Base-by-base conservation (phyloP, 495 filamentous ascomycete genomes). In the Rostrohypoxylon terebratum region DNA sequence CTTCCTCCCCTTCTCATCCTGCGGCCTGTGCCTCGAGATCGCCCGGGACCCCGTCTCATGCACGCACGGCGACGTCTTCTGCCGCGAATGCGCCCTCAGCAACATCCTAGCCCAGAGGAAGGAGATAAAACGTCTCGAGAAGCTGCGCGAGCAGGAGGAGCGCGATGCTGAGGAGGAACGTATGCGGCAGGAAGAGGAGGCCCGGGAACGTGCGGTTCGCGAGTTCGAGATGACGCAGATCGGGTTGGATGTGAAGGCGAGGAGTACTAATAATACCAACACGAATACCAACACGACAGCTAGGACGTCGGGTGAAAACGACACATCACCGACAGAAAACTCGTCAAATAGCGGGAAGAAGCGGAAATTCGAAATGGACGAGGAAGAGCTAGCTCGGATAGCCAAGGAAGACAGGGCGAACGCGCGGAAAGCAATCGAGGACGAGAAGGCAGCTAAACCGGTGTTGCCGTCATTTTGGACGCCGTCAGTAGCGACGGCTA, bases 381-480 rank as follows among this genome's bases (percentile, higher is more conserved):
- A 91, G 69, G 90, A 92, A 53, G 93, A 96, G 77, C 83, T 97
- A 59, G 83, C 87, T 54, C 83, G 90, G 8, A 90, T 94, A 69
- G 91, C 89, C 9, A 78, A 81, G 25, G 89, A 92, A 60, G 93
- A 96, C 77, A 81, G 87, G 74, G 86, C 87, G 54, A 89, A 91
- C 76, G 88, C 91, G 16, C 88, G 88, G 73, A 85, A 84, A 63
- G 87, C 87, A 38, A 82, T 95, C 64, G 89, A 91, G 63, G 88
- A 88, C 50, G 93, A 97, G 75, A 94, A 94, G 85, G 87, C 89
- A 0, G 86, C 87, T 0, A 92, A 92, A 75, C 89, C 89, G 0
- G 89, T 87, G n/a, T 81, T 97, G 0, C 93, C 94, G 0, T 96
- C 94, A 2, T 98, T 98, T 83, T 99, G 96, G 96, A 90, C 96